These are phyloP conservation scores for Chaetomiaceae sp. DNA, from an alignment of 2,329 filamentous ascomycete genomes.

Conservation along the genomic window DNA sequence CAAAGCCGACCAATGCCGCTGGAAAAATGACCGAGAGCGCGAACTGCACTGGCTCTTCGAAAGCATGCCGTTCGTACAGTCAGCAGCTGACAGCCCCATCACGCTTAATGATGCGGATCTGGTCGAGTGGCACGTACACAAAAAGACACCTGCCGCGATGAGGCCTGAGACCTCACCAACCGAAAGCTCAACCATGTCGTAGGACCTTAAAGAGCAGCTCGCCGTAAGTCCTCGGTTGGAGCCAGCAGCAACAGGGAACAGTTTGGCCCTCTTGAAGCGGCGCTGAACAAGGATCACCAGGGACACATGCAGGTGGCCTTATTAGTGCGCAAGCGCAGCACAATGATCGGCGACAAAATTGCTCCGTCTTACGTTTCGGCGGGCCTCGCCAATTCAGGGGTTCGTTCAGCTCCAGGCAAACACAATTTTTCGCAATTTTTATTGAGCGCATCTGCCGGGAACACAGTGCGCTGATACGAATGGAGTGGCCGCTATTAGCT, in stretches of 20 bases:
- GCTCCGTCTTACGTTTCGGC: conserved; percentile 1
- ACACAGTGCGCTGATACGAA: too few species aligned
- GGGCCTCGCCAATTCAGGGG: too few species aligned
- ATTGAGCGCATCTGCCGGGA: too few species aligned
- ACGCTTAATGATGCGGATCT: not conserved
- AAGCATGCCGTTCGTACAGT: too few species aligned
- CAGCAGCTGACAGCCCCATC: too few species aligned
- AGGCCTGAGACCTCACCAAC: conserved; percentile 6
- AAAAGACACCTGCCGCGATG: conserved; percentile 6
- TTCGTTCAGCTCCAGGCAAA: too few species aligned
- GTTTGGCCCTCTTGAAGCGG: not conserved
- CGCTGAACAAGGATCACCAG: not conserved
- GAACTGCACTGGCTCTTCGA: conserved; percentile 6
- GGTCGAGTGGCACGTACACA: not conserved
- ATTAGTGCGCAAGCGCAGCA: too few species aligned
- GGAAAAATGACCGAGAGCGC: conserved; percentile 2
- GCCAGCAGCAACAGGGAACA: too few species aligned
- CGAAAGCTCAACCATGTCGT: conserved; percentile 5
- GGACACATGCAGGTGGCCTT: too few species aligned
- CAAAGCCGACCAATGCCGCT: conserved; percentile 2
- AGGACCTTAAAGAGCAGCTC: not conserved
- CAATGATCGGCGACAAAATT: conserved; percentile 1
- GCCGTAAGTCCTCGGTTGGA: too few species aligned
- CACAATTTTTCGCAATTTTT: too few species aligned
- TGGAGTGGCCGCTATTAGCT: too few species aligned